Evolutionary conservation across 2,329 filamentous ascomycete genomes (phyloP).

Genomic region (Aspergillus awamori): DNA sequence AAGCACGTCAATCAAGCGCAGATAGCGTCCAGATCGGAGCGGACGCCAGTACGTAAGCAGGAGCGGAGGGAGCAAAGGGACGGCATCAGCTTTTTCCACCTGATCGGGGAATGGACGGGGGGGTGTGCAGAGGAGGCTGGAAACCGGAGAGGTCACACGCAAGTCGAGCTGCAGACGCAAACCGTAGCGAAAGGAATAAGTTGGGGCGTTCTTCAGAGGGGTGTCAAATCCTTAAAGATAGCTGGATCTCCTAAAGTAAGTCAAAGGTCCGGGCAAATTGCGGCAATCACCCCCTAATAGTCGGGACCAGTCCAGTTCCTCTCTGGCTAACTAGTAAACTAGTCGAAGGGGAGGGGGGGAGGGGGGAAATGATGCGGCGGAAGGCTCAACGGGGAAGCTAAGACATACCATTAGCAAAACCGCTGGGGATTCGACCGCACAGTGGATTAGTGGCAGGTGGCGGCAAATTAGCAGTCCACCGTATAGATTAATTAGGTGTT

Average conservation of each 20-base stretch:
- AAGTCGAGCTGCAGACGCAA: conserved; percentile 1
- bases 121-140: background rate
- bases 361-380: conserved; percentile 15
- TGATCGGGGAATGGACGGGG: conserved; percentile 1
- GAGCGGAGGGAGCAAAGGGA: conserved; percentile 3
- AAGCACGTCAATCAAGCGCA: conserved; percentile 8
- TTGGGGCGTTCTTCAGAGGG: background rate
- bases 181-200: background rate
- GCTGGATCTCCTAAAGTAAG: conserved; percentile 4
- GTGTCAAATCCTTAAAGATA: background rate
- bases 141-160: conserved; percentile 2
- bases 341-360: conserved; percentile 2
- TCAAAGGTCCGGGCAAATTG: conserved; percentile 5
- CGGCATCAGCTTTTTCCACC: conserved; percentile 6
- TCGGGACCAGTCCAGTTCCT: background rate
- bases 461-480: conserved; percentile 6
- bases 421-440: conserved; percentile 9
- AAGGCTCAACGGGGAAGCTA: conserved; percentile 13
- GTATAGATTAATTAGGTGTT: conserved; percentile 10
- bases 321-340: background rate
- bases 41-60: conserved; percentile 8
- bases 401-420: conserved; percentile 14
- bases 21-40: conserved; percentile 8
- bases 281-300: conserved; percentile 12
- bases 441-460: background rate